Percentiles rank a stretch among this genome's conserved stretches.
Conservation (phyloP, 2,329 filamentous ascomycete genomes). For the Sporothrix sp. region DNA sequence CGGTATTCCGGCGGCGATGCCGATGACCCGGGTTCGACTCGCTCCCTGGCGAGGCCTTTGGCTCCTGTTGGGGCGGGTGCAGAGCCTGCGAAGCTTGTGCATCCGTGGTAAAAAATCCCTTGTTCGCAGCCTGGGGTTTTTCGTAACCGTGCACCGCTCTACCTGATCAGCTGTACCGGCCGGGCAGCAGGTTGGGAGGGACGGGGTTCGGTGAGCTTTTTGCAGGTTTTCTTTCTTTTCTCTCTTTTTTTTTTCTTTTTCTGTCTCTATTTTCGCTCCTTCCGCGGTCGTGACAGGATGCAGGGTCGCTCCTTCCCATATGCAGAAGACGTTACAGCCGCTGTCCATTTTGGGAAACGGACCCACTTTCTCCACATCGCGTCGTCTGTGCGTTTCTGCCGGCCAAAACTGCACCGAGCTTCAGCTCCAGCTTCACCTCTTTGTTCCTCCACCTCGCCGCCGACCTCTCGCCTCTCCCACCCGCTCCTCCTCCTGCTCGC, state of each 20-base stretch:
- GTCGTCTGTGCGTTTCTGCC: slow-evolving; percentile 8
- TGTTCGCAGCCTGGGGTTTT: no score
- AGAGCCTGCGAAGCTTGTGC: no score
- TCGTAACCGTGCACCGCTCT: no score
- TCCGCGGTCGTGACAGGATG: no score
- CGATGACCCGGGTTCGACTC: no score
- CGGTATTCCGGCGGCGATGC: no score
- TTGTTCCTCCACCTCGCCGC: neutral
- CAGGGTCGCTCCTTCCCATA: neutral
- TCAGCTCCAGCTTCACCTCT: neutral
- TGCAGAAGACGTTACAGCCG: neutral
- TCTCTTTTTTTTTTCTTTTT: neutral
- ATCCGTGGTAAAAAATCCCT: no score
- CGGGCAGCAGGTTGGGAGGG: no score
- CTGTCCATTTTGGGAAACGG: neutral
- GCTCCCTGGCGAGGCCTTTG: no score
- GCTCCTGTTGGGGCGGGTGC: no score
- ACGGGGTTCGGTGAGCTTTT: neutral
- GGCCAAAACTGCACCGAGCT: neutral
- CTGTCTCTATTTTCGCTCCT: neutral
- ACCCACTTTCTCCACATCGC: slow-evolving; percentile 5
- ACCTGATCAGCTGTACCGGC: no score
- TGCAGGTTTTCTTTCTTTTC: neutral
- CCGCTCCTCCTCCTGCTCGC: no score
- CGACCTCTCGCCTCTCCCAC: neutral